phyloP scores from a whole-genome alignment of 495 filamentous ascomycete genomes.

The Jackrogersella multiformis region DNA sequence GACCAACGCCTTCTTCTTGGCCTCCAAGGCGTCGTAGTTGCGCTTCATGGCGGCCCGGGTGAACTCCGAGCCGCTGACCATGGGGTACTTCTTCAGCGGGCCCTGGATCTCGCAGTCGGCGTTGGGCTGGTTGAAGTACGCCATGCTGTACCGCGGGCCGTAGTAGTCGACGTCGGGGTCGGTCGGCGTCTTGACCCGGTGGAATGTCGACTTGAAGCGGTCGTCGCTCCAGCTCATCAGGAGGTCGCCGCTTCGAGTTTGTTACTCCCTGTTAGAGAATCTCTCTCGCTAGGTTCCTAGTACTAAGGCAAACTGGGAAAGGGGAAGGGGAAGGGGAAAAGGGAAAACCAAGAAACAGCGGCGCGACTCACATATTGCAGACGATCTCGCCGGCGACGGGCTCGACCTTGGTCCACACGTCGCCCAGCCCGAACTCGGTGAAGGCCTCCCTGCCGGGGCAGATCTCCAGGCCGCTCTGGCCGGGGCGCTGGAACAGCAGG shows the following conservation, averaged over 20 bases:
- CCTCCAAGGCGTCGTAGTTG: conserved; percentile 62
- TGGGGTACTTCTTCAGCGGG: conserved; percentile 67
- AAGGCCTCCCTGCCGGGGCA: conserved; percentile 71
- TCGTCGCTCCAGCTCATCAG: conserved; percentile 77
- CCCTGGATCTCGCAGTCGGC: conserved; percentile 68
- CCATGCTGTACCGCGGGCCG: conserved; percentile 68
- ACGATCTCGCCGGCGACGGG: conserved; percentile 66
- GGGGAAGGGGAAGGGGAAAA: not conserved
- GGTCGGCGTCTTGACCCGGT: conserved; percentile 67
- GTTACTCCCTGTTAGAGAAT: not conserved
- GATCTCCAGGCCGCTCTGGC: conserved; percentile 70
- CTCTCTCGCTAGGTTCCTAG: not conserved
- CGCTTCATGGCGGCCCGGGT: conserved; percentile 65
- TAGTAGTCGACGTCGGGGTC: conserved; percentile 62
- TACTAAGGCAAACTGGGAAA: not conserved
- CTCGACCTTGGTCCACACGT: conserved; percentile 70
- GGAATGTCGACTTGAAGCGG: conserved; percentile 72
- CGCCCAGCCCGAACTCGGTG: conserved; percentile 66
- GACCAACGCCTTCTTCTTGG: conserved; percentile 42
- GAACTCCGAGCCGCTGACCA: conserved; percentile 67
- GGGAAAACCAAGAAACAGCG: not conserved
- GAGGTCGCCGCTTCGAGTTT: conserved; percentile 60
- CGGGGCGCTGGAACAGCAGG: conserved; percentile 70
- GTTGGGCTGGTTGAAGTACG: conserved; percentile 73
- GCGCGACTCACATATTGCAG: conserved; percentile 63